A percentile compares a stretch with the other conserved stretches of the same genome.
phyloP scores from a whole-genome alignment of 805 yeast genomes.

The Pichia deserticola region DNA sequence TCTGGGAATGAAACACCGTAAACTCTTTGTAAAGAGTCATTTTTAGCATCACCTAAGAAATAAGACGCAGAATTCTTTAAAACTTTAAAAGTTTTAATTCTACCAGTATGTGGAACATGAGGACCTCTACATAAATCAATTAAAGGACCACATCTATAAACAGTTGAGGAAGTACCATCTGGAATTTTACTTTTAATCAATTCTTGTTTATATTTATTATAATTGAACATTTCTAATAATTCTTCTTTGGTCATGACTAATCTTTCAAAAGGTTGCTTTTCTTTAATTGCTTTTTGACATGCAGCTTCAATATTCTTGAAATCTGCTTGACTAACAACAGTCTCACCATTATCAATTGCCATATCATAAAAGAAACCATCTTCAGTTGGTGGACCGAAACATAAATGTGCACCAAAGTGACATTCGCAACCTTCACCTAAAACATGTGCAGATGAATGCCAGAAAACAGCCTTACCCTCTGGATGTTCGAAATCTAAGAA shows the following conservation, averaged over 20 bases:
- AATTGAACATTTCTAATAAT: slow-evolving; percentile 83
- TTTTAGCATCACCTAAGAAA: slow-evolving; percentile 85
- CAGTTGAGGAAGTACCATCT: slow-evolving; percentile 93
- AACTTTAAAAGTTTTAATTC: slow-evolving; percentile 88
- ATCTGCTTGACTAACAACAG: slow-evolving; percentile 73
- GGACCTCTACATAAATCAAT: slow-evolving; percentile 98
- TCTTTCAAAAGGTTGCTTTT: slow-evolving; percentile 92
- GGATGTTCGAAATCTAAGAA: slow-evolving; percentile 85
- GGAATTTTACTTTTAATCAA: slow-evolving; percentile 84
- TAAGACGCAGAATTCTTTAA: slow-evolving; percentile 94
- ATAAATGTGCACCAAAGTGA: slow-evolving; percentile 88
- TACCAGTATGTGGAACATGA: slow-evolving; percentile 95
- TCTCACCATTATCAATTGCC: slow-evolving; percentile 71
- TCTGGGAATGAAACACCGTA: slow-evolving; percentile 99
- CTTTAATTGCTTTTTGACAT: slow-evolving; percentile 84
- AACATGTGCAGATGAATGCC: slow-evolving; percentile 99
- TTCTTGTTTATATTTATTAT: slow-evolving; percentile 92
- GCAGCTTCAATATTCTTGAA: slow-evolving; percentile 78
- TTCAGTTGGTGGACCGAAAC: slow-evolving; percentile 93
- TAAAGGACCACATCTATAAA: slow-evolving; percentile 94
- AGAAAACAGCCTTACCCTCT: slow-evolving; percentile 94
- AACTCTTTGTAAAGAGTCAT: slow-evolving; percentile 94
- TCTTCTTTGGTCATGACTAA: slow-evolving; percentile 88
- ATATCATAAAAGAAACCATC: slow-evolving; percentile 98
- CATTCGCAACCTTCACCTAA: slow-evolving; percentile 98